Conservation (phyloP, 2,329 filamentous ascomycete species). For the Trichoderma polysporum region DNA sequence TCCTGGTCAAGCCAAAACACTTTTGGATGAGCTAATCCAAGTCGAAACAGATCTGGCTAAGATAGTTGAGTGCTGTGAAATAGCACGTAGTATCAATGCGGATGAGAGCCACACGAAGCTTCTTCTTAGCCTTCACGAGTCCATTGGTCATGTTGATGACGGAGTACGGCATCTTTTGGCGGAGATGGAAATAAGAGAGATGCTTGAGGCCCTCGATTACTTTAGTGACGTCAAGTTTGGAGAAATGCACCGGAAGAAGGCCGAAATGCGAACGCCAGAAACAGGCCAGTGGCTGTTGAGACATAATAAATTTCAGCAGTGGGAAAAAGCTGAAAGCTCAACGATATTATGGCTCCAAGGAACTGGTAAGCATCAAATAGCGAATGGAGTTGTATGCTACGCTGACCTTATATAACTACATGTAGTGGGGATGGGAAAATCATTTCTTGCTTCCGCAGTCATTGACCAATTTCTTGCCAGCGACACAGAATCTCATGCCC, state of each 20-base stretch:
- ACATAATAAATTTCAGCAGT: not conserved
- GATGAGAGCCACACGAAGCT: not conserved
- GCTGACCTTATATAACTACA: not conserved
- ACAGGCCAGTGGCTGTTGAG: not conserved
- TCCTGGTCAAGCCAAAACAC: not conserved
- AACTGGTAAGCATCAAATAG: not conserved
- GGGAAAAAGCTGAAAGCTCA: not conserved
- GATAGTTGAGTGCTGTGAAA: not conserved
- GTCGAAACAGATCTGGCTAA: not conserved
- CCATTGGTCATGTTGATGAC: not conserved
- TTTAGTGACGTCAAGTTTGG: not conserved
- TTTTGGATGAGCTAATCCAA: not conserved
- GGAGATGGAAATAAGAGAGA: not conserved
- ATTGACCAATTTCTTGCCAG: not conserved
- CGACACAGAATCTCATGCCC: not conserved
- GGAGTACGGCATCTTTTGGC: not conserved
- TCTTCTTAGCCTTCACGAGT: not conserved
- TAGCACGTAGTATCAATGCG: not conserved
- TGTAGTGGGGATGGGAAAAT: slow-evolving; percentile 6
- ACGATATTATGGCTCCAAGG: slow-evolving; percentile 10
- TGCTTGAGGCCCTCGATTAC: not conserved
- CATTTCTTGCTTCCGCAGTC: not conserved
- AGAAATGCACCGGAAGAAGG: not conserved
- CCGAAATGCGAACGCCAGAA: not conserved
- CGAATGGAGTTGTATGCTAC: not conserved